Evolutionary conservation across 164 flowering plant species (phyloP).

Genomic region (Amborella trichopoda): DNA sequence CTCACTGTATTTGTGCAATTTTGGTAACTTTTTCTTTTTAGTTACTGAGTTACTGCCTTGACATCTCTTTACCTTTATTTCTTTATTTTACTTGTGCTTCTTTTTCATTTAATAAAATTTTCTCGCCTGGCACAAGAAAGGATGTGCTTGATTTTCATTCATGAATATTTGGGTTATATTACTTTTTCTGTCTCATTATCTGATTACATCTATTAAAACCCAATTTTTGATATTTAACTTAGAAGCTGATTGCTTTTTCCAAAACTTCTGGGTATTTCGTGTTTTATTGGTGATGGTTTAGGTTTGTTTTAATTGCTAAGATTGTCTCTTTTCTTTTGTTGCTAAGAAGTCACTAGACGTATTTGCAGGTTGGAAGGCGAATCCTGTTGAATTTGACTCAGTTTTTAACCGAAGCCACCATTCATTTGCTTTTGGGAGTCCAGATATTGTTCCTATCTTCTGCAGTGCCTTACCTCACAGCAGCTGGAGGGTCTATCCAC

Average conservation of each 20-base stretch:
- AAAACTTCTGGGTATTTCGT: background rate
- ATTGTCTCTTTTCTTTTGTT: background rate
- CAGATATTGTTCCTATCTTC: slow-evolving; percentile 92
- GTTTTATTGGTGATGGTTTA: background rate
- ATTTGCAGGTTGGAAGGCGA: slow-evolving; percentile 92
- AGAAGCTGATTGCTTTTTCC: too few relatives aligned
- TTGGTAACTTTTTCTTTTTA: too few relatives aligned
- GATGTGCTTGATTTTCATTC: background rate
- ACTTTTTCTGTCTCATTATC: background rate
- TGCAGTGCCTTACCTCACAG: slow-evolving; percentile 88
- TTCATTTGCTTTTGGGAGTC: slow-evolving; percentile 87
- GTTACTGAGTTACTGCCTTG: too few relatives aligned
- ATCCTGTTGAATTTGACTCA: slow-evolving; percentile 97
- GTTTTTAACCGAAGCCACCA: slow-evolving; percentile 81
- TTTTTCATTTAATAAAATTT: background rate
- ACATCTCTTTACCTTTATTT: too few relatives aligned
- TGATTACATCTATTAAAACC: too few relatives aligned
- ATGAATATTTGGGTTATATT: too few relatives aligned
- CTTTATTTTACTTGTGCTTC: too few relatives aligned
- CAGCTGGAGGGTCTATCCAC: slow-evolving; percentile 82
- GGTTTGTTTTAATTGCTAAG: slow-evolving; percentile 4
- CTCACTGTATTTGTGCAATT: too few relatives aligned
- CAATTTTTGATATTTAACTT: too few relatives aligned
- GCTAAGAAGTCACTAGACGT: too few relatives aligned
- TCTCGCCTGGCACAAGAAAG: background rate